Base-by-base conservation (phyloP, 73 alveolate species). In the Stentor roeselii region DNA sequence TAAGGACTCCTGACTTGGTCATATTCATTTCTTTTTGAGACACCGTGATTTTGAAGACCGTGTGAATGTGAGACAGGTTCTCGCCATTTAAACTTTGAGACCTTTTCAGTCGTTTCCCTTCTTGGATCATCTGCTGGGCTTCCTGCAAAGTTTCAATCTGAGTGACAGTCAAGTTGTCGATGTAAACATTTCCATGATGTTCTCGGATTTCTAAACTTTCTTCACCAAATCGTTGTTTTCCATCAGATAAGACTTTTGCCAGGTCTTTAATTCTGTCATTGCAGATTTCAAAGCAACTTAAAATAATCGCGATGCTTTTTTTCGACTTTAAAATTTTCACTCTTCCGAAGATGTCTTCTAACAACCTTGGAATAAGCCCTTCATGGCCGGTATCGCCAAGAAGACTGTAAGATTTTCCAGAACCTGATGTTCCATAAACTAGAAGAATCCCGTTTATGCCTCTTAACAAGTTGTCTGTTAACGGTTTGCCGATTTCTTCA, bases 91-190 rank as follows among this genome's bases (percentile, higher is more conserved):
- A 21, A 11, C 41, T 11, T 67, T 14, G 37, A 34, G n/a, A 14
- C 34, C 2, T 32, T 67, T 40, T 67, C 34, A 67, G 0, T 1
- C 80, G 27, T 21, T 11, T 21, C 34, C 80, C 80, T 21, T 67
- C 41, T 32, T 67, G 80, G 34, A 67, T 67, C 80, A 67, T 67
- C 37, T 32, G n/a, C 80, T 30, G 41, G 27, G 37, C 80, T 1
- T 67, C 80, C 21, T 67, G n/a, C 11, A 21, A 67, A 30, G 80
- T 27, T 15, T 67, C 37, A 67, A 67, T 67, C 2, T 21, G 37
- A 34, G n/a, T 67, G 1, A 32, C 41, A 0, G 80, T 21, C 15
- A 67, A 40, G 2, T 32, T 32, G 34, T 32, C 37, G 11, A 67
- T 67, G 2, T 67, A 67, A 6, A 50, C 67, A 50, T 50, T 50